A percentile compares a stretch with the other conserved stretches of the same genome.
Conservation (phyloP, 164 flowering plant species). For the Warburgia ugandensis region DNA sequence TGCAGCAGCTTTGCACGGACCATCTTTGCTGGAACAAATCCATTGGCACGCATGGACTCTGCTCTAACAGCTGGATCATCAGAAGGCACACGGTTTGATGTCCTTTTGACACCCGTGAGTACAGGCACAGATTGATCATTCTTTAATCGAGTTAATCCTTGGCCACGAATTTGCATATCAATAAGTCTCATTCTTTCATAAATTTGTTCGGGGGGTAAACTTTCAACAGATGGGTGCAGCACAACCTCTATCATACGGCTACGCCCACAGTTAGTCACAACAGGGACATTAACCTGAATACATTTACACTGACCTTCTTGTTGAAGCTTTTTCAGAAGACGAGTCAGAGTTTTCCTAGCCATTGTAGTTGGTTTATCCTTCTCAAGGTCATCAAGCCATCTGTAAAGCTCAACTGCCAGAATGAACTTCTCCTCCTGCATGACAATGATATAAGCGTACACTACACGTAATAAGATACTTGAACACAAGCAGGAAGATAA, state of each 20-base stretch:
- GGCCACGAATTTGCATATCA: slow-evolving; percentile 56
- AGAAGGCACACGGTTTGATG: slow-evolving; percentile 18
- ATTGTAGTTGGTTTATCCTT: slow-evolving; percentile 54
- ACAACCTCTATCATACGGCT: slow-evolving; percentile 48
- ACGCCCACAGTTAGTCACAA: slow-evolving; percentile 59
- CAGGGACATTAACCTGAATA: slow-evolving; percentile 49
- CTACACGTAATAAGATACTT: background rate
- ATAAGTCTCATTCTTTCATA: slow-evolving; percentile 70
- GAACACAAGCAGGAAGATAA: background rate
- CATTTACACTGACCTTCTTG: slow-evolving; percentile 68
- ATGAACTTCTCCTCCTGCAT: slow-evolving; percentile 68
- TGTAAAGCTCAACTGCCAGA: slow-evolving; percentile 61
- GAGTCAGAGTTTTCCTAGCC: slow-evolving; percentile 68
- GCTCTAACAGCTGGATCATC: slow-evolving; percentile 37
- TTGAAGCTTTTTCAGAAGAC: slow-evolving; percentile 66
- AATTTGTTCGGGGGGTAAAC: slow-evolving; percentile 55
- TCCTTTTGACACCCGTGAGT: slow-evolving; percentile 48
- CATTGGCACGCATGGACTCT: slow-evolving; percentile 80
- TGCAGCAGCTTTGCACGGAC: slow-evolving; percentile 84
- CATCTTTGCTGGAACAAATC: slow-evolving; percentile 84
- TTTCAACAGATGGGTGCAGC: slow-evolving; percentile 66
- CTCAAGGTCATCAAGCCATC: slow-evolving; percentile 67
- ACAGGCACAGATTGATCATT: slow-evolving; percentile 44
- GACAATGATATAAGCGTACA: slow-evolving; percentile 1
- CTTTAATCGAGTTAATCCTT: slow-evolving; percentile 34